Evolutionary conservation across 2,329 filamentous ascomycete genomes (phyloP), one percentile per base, ranked within the genome.

Genomic region (Exophiala aquamarina): DNA sequence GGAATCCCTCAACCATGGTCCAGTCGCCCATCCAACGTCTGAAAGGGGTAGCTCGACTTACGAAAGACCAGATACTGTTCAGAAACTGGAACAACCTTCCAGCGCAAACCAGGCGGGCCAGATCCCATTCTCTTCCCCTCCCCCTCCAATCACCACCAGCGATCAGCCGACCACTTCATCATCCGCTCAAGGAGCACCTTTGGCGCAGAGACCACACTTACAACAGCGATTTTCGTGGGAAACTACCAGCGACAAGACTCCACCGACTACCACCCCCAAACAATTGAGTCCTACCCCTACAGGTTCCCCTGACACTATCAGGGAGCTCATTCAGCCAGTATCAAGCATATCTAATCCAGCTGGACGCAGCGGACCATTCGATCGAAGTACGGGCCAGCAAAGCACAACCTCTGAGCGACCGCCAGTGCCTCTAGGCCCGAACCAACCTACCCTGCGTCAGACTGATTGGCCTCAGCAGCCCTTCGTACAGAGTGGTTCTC

Each of bases 141-240:
- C 6, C 11, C 11, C 23, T 26, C 23, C 11, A 6, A 11, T 26
- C 23, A 26, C 23, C 23, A 11, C 11, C 11, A 11, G 23, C 23
- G 11, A 11, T 11, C 23, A 6, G 23, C 6, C 11, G 23, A 6
- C 23, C 6, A 26, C 23, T 26, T 11, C 23, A 26, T 11, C 23
- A 6, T 26, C 23, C 11, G 11, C 23, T 6, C 23, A 26, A 26
- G 23, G 6, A 6, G 23, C 11, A 6, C 23, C 23, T 11, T 11
- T 38, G 18, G 35, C n/a, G 28, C 39, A 39, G 39, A 49, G 26
- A 47, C 55, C 49, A 23, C 49, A 52, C 33, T 35, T 71, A 11
- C 63, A 65, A 48, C 65, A 67, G 46, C 65, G 68, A 13, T 73
- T 73, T 41, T 73, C 70, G 2, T 73, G 70, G 70, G 70, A 73